Conservation (phyloP, 2,329 filamentous ascomycete genomes). For the Trichoderma gracile region DNA sequence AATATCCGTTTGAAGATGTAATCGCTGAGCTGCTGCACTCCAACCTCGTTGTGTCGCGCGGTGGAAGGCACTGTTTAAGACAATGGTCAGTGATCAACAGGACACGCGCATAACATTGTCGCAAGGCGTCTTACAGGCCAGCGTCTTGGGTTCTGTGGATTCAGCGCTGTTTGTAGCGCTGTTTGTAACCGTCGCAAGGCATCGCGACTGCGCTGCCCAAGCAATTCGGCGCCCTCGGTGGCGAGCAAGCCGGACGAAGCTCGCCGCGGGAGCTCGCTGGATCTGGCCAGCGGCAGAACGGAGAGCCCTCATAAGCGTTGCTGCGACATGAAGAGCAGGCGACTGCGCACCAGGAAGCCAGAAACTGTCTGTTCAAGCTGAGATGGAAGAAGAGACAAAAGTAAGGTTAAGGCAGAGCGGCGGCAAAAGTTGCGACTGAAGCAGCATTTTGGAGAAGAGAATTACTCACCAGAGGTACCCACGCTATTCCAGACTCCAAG, state of each 20-base stretch:
- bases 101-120: neutral
- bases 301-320: conserved; percentile 36
- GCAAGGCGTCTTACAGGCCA: conserved; percentile 44
- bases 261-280: conserved; percentile 45
- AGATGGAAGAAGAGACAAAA: neutral
- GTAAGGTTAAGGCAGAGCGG: too few species aligned
- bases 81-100: conserved; percentile 1
- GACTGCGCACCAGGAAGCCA: conserved; percentile 24
- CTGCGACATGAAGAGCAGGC: conserved; percentile 33
- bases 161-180: conserved; percentile 27
- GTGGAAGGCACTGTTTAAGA: conserved; percentile 48
- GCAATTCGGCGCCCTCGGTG: conserved; percentile 43
- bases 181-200: conserved; percentile 47
- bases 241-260: conserved; percentile 55
- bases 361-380: neutral
- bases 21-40: conserved; percentile 87
- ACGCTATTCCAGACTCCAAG: neutral
- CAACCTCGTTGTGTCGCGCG: conserved; percentile 85
- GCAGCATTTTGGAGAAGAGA: neutral
- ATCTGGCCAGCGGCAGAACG: conserved; percentile 39
- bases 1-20: conserved; percentile 86
- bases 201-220: conserved; percentile 45
- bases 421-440: neutral
- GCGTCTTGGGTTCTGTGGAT: neutral
- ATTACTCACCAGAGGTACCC: neutral